Conservation (phyloP, 192 early-diverging fungal genomes). For the Phycomyces blakesleeanus region DNA sequence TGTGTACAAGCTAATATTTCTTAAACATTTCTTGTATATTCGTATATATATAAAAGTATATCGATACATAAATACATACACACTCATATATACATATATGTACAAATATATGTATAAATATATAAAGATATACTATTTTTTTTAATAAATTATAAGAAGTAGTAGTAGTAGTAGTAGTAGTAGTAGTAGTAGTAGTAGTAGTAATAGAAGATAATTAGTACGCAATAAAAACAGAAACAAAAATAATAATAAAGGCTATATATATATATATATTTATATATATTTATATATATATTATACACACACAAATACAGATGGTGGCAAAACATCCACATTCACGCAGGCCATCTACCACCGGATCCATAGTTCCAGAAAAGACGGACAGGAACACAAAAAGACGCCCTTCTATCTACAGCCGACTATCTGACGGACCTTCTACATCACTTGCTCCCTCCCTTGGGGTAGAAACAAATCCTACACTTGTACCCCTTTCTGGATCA, state of each 20-base stretch:
- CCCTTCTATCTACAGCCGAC: neutral
- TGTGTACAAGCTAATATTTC: neutral
- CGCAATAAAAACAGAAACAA: neutral
- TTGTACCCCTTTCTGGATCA: neutral
- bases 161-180: no score
- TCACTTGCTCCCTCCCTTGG: neutral
- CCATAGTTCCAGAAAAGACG: neutral
- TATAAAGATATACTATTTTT: no score
- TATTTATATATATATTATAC: no score
- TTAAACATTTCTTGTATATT: no score
- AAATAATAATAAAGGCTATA: neutral
- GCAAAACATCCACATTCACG: constrained; percentile 4
- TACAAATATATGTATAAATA: no score
- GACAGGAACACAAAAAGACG: neutral
- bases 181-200: no score
- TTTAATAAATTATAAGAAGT: no score
- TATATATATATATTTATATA: no score
- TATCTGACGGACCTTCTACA: neutral
- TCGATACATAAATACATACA: no score
- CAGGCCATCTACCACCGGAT: neutral
- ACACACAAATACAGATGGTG: neutral
- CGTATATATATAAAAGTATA: no score
- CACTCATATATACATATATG: no score
- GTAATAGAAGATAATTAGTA: no score
- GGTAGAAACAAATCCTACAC: neutral